Evolutionary conservation across 2,329 filamentous ascomycete genomes (phyloP).

Genomic region (Ceratocystis alfenasii): DNA sequence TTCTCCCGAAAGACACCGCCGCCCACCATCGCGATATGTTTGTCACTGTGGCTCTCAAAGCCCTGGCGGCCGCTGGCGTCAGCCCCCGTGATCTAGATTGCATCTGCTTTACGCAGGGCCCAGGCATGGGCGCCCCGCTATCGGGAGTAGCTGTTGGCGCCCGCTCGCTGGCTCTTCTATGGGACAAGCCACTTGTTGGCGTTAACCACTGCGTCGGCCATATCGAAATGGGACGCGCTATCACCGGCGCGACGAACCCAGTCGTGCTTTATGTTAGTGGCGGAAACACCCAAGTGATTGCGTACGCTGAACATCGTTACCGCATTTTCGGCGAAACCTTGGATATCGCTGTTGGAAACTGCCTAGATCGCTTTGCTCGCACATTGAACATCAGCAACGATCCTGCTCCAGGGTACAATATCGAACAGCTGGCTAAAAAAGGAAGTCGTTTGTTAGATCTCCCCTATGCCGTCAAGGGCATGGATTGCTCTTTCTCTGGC

Average conservation of each 20-base stretch:
- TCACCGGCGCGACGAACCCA: constrained; percentile 81
- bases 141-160: constrained; percentile 78
- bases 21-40: constrained; percentile 83
- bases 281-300: constrained; percentile 96
- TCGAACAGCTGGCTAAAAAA: constrained; percentile 79
- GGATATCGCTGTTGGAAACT: constrained; percentile 96
- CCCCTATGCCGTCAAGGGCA: constrained; percentile 93
- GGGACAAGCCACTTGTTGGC: constrained; percentile 78
- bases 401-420: constrained; percentile 93
- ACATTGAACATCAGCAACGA: constrained; percentile 88
- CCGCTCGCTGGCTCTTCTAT: constrained; percentile 67
- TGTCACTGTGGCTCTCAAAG: constrained; percentile 64
- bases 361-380: constrained; percentile 86
- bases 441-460: constrained; percentile 67
- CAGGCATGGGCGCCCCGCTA: constrained; percentile 91
- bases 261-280: constrained; percentile 93
- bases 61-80: constrained; percentile 58
- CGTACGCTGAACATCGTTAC: constrained; percentile 87
- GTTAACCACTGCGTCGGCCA: constrained; percentile 98
- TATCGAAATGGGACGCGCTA: constrained; percentile 94
- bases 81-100: constrained; percentile 61
- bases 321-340: constrained; percentile 96
- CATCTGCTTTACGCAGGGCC: constrained; percentile 90
- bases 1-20: constrained; percentile 92
- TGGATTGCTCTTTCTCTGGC: constrained; percentile 94